These are phyloP conservation scores for Aspergillus floridensis DNA, from an alignment of 2,329 filamentous ascomycete species.

Conservation along the genomic window DNA sequence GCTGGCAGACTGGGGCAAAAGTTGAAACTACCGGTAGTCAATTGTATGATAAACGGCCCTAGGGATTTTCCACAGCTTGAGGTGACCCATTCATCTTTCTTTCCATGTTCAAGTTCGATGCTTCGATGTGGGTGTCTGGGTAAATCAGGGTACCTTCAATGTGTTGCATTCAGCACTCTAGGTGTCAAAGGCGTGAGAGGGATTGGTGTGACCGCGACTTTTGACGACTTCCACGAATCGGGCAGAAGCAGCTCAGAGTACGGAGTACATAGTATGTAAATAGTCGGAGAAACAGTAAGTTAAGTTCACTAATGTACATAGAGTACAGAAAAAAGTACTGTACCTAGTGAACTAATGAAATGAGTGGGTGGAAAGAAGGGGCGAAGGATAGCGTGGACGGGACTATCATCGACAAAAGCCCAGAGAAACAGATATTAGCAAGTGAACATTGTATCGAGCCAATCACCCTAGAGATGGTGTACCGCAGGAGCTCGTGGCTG, in stretches of 20 bases:
- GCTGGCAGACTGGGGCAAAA: too few species aligned
- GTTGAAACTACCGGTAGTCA: background rate
- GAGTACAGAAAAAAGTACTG: too few species aligned
- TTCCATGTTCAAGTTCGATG: background rate
- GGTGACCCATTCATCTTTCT: background rate
- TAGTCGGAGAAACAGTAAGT: background rate
- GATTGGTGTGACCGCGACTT: background rate
- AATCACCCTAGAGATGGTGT: background rate
- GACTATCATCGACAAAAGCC: too few species aligned
- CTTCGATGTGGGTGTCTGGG: too few species aligned
- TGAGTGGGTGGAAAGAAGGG: background rate
- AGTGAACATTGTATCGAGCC: background rate
- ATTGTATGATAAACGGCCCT: background rate
- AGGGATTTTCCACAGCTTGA: background rate
- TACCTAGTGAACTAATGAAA: too few species aligned
- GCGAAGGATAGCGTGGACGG: too few species aligned
- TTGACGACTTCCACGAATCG: background rate
- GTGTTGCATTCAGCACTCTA: background rate
- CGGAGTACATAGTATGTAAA: background rate
- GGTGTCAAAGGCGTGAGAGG: background rate
- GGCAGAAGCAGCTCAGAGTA: background rate
- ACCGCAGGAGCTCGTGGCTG: constrained; percentile 7
- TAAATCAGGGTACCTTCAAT: background rate
- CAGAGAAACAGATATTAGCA: background rate
- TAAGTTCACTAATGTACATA: too few species aligned